A percentile compares a stretch with the other conserved stretches of the same genome.
phyloP scores from a whole-genome alignment of 495 filamentous ascomycete species.

The Xylaria cubensis region DNA sequence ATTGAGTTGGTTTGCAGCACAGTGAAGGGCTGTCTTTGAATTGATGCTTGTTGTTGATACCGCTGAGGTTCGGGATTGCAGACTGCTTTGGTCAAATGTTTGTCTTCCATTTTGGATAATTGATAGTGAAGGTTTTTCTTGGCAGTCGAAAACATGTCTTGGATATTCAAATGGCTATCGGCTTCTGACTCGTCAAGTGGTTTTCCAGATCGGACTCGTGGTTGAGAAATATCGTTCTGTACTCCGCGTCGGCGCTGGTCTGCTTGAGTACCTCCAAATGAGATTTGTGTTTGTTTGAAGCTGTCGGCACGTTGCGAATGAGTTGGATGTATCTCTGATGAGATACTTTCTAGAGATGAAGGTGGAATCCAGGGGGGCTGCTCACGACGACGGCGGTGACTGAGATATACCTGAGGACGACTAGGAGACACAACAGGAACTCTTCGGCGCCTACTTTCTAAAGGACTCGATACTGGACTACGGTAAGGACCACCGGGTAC shows the following conservation, averaged over 20 bases:
- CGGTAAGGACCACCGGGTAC: slow-evolving; percentile 38
- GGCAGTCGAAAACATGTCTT: slow-evolving; percentile 23
- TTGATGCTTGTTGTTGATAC: neutral
- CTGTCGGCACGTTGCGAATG: slow-evolving; percentile 1
- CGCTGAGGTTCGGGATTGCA: neutral
- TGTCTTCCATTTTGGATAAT: slow-evolving; percentile 37
- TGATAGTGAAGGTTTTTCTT: slow-evolving; percentile 21
- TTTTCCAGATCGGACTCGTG: neutral
- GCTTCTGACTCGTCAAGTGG: neutral
- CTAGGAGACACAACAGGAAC: neutral
- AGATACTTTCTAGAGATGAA: slow-evolving; percentile 29
- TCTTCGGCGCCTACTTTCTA: neutral
- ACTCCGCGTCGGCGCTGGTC: neutral
- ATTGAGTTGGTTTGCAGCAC: slow-evolving; percentile 15
- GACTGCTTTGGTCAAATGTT: slow-evolving; percentile 20
- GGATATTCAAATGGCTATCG: neutral
- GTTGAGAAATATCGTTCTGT: neutral
- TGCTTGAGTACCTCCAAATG: slow-evolving; percentile 22
- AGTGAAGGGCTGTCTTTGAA: slow-evolving; percentile 8
- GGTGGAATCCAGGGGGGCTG: slow-evolving; percentile 36
- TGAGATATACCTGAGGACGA: slow-evolving; percentile 8
- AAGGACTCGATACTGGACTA: slow-evolving; percentile 35
- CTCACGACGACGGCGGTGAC: slow-evolving; percentile 24
- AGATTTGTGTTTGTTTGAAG: slow-evolving; percentile 36
- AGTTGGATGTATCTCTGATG: neutral